Conservation (phyloP, 2,329 filamentous ascomycete genomes). For the Sclerotinia borealis region DNA sequence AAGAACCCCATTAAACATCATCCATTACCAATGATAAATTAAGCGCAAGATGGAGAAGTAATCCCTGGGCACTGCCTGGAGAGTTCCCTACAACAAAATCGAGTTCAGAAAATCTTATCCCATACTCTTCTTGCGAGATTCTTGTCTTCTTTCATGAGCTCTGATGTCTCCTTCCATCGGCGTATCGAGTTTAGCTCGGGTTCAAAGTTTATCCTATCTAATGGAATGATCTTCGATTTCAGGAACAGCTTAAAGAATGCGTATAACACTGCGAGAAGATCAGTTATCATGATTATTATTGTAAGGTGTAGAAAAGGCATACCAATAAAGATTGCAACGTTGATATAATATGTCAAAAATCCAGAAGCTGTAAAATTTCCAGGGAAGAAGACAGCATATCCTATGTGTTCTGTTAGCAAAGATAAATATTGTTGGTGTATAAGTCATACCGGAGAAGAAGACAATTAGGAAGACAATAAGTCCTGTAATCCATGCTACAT, state of each 20-base stretch:
- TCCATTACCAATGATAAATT: background rate
- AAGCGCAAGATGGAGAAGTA: background rate
- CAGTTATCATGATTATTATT: background rate
- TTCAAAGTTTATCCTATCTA: slow-evolving; percentile 1
- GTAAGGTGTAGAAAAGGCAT: background rate
- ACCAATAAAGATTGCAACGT: slow-evolving; percentile 51
- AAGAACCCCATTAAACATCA: background rate
- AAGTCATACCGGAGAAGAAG: slow-evolving; percentile 42
- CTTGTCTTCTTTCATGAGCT: background rate
- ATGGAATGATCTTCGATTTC: slow-evolving; percentile 4
- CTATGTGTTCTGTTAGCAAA: background rate
- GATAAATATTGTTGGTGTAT: background rate
- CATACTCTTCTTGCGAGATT: background rate
- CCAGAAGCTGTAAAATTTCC: slow-evolving; percentile 46
- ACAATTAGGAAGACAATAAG: slow-evolving; percentile 49
- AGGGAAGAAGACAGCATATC: background rate
- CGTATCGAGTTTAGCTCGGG: background rate
- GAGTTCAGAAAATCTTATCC: slow-evolving; percentile 1
- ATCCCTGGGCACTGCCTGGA: background rate
- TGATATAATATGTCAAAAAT: slow-evolving; percentile 60
- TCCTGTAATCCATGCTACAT: slow-evolving; percentile 50
- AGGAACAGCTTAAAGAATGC: slow-evolving; percentile 6
- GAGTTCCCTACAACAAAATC: background rate
- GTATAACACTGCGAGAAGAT: slow-evolving; percentile 14
- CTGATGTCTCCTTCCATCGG: background rate